Percentiles rank a stretch among this genome's conserved stretches.
These are phyloP conservation scores for Whalleya microplaca DNA, from an alignment of 2,329 filamentous ascomycete genomes.

Conservation along the genomic window DNA sequence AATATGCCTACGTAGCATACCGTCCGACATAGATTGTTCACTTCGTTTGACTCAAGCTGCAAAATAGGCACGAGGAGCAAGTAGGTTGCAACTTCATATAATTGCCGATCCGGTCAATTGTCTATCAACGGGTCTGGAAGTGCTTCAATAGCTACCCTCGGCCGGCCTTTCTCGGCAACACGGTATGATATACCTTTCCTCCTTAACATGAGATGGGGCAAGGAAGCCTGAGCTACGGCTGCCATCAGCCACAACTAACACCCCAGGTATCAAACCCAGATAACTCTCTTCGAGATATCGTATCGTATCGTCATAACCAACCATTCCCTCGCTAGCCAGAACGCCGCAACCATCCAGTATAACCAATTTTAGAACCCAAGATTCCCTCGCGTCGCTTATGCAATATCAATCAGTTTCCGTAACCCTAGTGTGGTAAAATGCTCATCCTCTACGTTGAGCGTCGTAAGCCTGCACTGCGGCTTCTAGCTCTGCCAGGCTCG, in stretches of 20 bases:
- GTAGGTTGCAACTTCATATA: not conserved
- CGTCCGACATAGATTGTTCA: not conserved
- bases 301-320: not conserved
- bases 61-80: not conserved
- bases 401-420: not conserved
- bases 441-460: constrained; percentile 25
- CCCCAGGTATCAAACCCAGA: not conserved
- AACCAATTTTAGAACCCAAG: not conserved
- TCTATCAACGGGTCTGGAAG: not conserved
- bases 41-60: not conserved
- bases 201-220: not conserved
- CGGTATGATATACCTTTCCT: not conserved
- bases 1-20: not conserved
- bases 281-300: not conserved
- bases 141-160: not conserved
- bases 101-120: not conserved
- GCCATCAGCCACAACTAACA: no score
- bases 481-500: constrained; percentile 52
- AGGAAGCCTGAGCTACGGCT: no score
- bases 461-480: constrained; percentile 53
- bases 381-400: not conserved
- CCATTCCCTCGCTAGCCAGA: not conserved
- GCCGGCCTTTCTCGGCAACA: not conserved
- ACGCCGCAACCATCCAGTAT: not conserved
- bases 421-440: not conserved